Evolutionary conservation across 2,329 filamentous ascomycete species (phyloP).

Genomic region (Ascochyta koolunga): DNA sequence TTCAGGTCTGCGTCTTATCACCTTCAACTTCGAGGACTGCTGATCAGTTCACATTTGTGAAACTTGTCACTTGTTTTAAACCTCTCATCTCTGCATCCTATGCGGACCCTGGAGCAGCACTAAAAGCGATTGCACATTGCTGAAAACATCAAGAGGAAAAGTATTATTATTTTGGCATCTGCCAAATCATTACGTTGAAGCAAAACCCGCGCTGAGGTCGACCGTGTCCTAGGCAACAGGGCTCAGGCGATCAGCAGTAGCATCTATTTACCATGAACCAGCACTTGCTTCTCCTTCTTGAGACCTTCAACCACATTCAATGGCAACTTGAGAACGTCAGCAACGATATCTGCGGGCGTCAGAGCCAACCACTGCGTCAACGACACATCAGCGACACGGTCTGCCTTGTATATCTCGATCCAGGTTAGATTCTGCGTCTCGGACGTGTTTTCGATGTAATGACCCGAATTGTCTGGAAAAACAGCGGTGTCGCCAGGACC

Average conservation of each 20-base stretch:
- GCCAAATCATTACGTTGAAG: not conserved
- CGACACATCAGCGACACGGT: conserved; percentile 69
- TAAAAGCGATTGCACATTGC: too few species aligned
- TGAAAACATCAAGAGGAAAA: too few species aligned
- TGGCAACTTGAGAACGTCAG: conserved; percentile 64
- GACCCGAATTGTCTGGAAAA: conserved; percentile 70
- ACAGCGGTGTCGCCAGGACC: conserved; percentile 70
- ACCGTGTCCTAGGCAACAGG: too few species aligned
- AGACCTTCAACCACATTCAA: conserved; percentile 62
- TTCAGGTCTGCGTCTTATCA: too few species aligned
- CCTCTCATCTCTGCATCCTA: too few species aligned
- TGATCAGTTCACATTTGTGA: too few species aligned
- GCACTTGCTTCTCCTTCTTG: conserved; percentile 69
- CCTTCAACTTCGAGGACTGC: too few species aligned
- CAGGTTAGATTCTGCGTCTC: conserved; percentile 68
- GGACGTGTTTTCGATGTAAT: conserved; percentile 73
- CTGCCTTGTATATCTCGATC: conserved; percentile 73
- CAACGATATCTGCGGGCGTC: conserved; percentile 68
- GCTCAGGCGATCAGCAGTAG: not conserved
- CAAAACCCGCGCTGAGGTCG: not conserved
- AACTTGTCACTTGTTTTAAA: too few species aligned
- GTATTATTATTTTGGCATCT: not conserved
- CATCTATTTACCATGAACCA: conserved; percentile 45
- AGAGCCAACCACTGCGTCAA: conserved; percentile 73
- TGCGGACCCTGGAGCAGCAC: too few species aligned